Percentiles rank a stretch among this genome's conserved stretches.
phyloP scores from a whole-genome alignment of 805 yeast genomes.

The Debaryomyces maramus region DNA sequence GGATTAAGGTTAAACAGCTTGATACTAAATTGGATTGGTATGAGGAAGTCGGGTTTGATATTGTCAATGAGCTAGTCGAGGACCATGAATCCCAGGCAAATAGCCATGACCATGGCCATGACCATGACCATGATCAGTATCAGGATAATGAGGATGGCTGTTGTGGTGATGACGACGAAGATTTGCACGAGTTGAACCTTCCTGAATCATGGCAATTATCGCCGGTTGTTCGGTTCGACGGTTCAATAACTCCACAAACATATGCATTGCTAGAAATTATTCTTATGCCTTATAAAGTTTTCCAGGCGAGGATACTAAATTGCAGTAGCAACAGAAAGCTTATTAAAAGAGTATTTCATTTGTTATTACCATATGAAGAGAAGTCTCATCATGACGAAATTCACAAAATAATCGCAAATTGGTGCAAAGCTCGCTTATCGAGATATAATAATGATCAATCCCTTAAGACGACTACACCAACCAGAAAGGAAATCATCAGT shows the following conservation, averaged over 20 bases:
- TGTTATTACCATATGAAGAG: background rate
- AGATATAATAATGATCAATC: background rate
- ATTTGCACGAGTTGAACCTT: conserved; percentile 23
- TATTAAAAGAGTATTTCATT: conserved; percentile 11
- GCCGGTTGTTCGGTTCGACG: conserved; percentile 39
- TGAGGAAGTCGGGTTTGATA: conserved; percentile 44
- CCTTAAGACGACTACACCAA: background rate
- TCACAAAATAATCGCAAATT: conserved; percentile 16
- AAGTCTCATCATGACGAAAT: conserved; percentile 5
- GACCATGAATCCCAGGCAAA: conserved; percentile 10
- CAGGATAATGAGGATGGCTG: conserved; percentile 17
- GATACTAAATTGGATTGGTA: conserved; percentile 49
- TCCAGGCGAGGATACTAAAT: conserved; percentile 21
- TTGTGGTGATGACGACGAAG: conserved; percentile 14
- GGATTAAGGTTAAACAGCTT: conserved; percentile 30
- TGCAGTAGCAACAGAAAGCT: conserved; percentile 22
- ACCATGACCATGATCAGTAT: conserved; percentile 10
- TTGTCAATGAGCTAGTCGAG: conserved; percentile 26
- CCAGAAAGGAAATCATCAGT: background rate
- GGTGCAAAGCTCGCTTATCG: conserved; percentile 30
- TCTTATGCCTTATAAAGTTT: conserved; percentile 27
- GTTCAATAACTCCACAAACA: conserved; percentile 46
- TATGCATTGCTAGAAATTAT: conserved; percentile 35
- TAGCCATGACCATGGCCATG: conserved; percentile 4
- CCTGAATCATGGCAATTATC: conserved; percentile 46